Conservation (phyloP, 768 basidiomycete species). For the Auricularia sp. region DNA sequence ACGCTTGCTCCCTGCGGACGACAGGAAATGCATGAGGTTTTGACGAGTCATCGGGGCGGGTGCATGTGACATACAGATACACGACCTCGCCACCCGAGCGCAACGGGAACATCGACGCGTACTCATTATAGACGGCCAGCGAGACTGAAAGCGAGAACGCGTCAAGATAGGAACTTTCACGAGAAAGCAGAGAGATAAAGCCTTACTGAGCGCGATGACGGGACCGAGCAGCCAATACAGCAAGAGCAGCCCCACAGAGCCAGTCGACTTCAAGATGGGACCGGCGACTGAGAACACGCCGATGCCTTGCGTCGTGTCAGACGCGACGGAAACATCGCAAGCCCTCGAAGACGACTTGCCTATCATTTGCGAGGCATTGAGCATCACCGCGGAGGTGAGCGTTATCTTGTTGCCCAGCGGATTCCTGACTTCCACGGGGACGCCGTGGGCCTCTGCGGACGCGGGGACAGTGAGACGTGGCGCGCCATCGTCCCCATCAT, state of each 20-base stretch:
- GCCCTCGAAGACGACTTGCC: not conserved
- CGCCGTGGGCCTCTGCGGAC: not conserved
- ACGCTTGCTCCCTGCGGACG: not conserved
- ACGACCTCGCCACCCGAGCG: constrained; percentile 10
- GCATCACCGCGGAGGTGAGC: constrained; percentile 13
- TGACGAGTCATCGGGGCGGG: not conserved
- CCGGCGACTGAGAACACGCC: constrained; percentile 10
- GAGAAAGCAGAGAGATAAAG: not conserved
- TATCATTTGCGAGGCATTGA: constrained; percentile 9
- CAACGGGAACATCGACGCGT: constrained; percentile 8
- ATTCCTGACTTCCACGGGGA: constrained; percentile 5
- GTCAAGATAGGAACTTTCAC: not conserved
- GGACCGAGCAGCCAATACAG: constrained; percentile 8
- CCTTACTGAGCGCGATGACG: constrained; percentile 3
- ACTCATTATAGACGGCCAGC: constrained; percentile 8
- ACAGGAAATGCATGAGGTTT: not conserved
- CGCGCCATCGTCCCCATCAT: no score
- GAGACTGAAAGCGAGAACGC: not conserved
- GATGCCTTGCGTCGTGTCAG: constrained; percentile 5
- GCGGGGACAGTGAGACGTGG: no score
- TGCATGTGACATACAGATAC: not conserved
- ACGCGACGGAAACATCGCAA: not conserved
- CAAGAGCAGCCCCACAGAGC: constrained; percentile 8
- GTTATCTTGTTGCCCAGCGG: constrained; percentile 17
- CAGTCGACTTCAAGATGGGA: constrained; percentile 5